phyloP scores from a whole-genome alignment of 2,329 filamentous ascomycete genomes.

The Chaetomium sp. region DNA sequence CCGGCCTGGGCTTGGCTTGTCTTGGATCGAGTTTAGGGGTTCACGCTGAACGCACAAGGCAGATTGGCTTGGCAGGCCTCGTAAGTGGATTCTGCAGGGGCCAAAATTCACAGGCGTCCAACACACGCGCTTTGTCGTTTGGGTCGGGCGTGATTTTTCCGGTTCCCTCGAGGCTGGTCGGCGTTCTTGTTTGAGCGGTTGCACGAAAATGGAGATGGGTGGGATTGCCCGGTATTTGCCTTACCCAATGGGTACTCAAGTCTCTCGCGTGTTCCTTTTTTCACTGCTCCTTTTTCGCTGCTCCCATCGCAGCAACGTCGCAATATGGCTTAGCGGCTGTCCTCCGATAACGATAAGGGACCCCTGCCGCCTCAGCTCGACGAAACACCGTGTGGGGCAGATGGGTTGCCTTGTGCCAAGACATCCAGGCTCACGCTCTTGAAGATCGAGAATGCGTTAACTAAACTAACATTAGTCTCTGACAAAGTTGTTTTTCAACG shows the following conservation, averaged over 20 bases:
- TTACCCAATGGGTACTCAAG: not conserved
- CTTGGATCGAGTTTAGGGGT: constrained; percentile 10
- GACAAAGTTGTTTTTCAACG: too few relatives aligned
- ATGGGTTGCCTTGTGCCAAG: constrained; percentile 10
- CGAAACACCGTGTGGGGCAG: not conserved
- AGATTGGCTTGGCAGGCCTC: constrained; percentile 1
- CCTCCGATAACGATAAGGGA: constrained; percentile 6
- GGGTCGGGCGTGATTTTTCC: too few relatives aligned
- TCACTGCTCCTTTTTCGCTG: constrained; percentile 1
- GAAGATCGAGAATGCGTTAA: too few relatives aligned
- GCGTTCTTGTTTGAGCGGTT: not conserved
- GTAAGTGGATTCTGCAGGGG: not conserved
- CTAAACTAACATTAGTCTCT: too few relatives aligned
- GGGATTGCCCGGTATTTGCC: too few relatives aligned
- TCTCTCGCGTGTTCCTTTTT: constrained; percentile 1
- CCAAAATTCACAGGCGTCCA: not conserved
- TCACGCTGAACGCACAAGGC: not conserved
- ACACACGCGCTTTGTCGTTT: not conserved
- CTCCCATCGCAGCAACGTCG: not conserved
- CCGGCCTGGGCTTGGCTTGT: constrained; percentile 5
- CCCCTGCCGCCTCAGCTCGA: not conserved
- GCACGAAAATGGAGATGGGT: too few relatives aligned
- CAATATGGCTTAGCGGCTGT: constrained; percentile 8
- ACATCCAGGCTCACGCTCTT: too few relatives aligned
- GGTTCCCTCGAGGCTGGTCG: too few relatives aligned